Evolutionary conservation across 192 early-diverging fungal species (phyloP), one percentile per base, ranked within the genome.

Genomic region (Rhizophagus sp.): DNA sequence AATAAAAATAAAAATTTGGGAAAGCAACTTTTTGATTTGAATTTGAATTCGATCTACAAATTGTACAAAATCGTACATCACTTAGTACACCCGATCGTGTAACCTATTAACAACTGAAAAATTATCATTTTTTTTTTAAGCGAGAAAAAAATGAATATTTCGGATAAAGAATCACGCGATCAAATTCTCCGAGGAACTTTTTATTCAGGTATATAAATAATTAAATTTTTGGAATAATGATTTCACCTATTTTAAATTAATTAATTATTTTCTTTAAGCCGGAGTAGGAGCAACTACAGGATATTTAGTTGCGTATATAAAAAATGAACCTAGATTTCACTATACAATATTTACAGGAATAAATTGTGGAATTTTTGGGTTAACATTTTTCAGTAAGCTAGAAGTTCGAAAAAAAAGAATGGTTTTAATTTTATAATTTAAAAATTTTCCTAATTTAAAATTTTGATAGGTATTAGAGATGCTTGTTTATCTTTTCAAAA

Each of bases 391-490:
- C n/a, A 47, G 70, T 72, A 49, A 47, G 70, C 12, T 8, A n/a
- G 47, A 71, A 68, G 15, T 25, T 68, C 9, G 5, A 22, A 22
- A n/a, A 47, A 25, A 30, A 30, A 71, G 25, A 44, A 7, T 17
- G 41, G 41, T 44, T 44, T 44, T 44, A 44, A 44, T 24, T 25
- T 47, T 11, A 36, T 25, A 27, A 1, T 47, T 25, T 47, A 47
- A 44, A 22, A 44, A 68, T 17, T 47, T 71, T 71, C 36, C 11
- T 41, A 73, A 57, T 63, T 78, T 84, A 49, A 36, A 80, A 47
- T 75, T n/a, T 24, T 62, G 3, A 57, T 34, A 75, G 73, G 73
- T 30, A 62, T 75, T 34, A 27, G 73, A 75, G 73, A 75, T n/a
- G 30, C 52, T 62, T 75, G 24, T 62, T 62, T 75, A 19, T 57